Conservation (phyloP, 768 basidiomycete genomes). For the Boletellus emodensis region DNA sequence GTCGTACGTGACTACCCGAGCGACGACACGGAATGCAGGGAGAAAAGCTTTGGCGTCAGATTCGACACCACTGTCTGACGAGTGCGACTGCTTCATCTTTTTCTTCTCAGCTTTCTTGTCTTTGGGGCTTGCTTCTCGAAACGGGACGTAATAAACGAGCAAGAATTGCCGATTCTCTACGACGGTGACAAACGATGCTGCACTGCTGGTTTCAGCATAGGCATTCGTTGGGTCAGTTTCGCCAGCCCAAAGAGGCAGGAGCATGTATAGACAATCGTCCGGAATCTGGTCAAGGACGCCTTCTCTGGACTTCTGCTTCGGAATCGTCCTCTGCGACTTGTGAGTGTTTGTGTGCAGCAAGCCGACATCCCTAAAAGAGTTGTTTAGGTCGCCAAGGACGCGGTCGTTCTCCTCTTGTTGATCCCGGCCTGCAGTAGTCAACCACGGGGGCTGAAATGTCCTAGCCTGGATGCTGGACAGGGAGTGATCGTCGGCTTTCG, state of each 20-base stretch:
- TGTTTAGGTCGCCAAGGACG: constrained; percentile 64
- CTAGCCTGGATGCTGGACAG: constrained; percentile 26
- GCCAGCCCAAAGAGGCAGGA: constrained; percentile 79
- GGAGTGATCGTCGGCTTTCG: constrained; percentile 24
- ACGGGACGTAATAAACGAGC: constrained; percentile 75
- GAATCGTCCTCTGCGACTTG: constrained; percentile 22
- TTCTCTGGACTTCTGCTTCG: constrained; percentile 15
- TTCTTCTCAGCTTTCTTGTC: constrained; percentile 30
- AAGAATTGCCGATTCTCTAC: constrained; percentile 62
- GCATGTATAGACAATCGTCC: constrained; percentile 72
- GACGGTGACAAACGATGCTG: constrained; percentile 37
- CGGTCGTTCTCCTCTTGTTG: constrained; percentile 66
- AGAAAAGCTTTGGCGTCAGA: constrained; percentile 50
- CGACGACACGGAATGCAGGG: constrained; percentile 66
- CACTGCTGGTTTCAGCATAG: constrained; percentile 19
- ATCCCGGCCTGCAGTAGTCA: constrained; percentile 57
- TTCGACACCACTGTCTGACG: constrained; percentile 25
- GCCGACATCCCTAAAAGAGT: constrained; percentile 78
- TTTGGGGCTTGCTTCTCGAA: constrained; percentile 18
- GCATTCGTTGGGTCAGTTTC: constrained; percentile 53
- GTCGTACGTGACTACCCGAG: constrained; percentile 66
- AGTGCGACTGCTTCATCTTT: constrained; percentile 27
- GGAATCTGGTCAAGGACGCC: constrained; percentile 62
- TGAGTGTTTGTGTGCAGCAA: constrained; percentile 55
- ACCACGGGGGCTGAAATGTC: constrained; percentile 53